These are phyloP conservation scores for Metschnikowia anglica DNA, from an alignment of 805 yeast species.

Conservation along the genomic window DNA sequence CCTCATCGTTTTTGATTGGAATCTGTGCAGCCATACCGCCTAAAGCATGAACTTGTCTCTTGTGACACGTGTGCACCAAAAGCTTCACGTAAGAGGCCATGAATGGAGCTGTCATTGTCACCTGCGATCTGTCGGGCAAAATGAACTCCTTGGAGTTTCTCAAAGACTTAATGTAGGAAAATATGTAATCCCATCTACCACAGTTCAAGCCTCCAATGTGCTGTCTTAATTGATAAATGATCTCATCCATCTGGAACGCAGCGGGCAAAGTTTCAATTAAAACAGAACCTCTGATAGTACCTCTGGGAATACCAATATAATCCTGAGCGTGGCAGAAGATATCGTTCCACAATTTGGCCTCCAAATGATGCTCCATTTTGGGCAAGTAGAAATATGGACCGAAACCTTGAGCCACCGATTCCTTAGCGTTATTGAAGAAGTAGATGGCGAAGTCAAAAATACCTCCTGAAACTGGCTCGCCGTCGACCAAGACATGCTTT, in stretches of 20 bases:
- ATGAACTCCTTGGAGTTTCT: constrained; percentile 66
- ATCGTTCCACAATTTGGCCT: constrained; percentile 82
- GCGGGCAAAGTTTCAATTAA: constrained; percentile 83
- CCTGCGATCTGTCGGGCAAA: constrained; percentile 76
- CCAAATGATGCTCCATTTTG: constrained; percentile 83
- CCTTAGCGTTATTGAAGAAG: constrained; percentile 72
- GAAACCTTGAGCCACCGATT: constrained; percentile 58
- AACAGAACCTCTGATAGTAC: constrained; percentile 78
- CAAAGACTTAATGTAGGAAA: constrained; percentile 73
- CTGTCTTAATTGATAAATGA: constrained; percentile 69
- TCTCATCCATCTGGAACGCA: constrained; percentile 85
- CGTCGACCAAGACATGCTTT: constrained; percentile 67
- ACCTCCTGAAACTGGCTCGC: constrained; percentile 75
- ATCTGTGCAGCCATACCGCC: constrained; percentile 92
- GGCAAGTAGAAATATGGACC: constrained; percentile 85
- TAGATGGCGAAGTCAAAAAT: constrained; percentile 76
- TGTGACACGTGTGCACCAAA: constrained; percentile 71
- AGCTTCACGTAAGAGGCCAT: constrained; percentile 76
- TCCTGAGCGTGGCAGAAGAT: constrained; percentile 77
- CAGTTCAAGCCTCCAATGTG: constrained; percentile 82
- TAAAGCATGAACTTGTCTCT: constrained; percentile 80
- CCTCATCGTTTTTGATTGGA: constrained; percentile 71
- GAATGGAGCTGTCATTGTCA: constrained; percentile 78
- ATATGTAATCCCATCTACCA: constrained; percentile 89
- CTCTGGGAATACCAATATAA: constrained; percentile 63